phyloP scores from a whole-genome alignment of 2,329 filamentous ascomycete species.

The Fusarium anguioides region DNA sequence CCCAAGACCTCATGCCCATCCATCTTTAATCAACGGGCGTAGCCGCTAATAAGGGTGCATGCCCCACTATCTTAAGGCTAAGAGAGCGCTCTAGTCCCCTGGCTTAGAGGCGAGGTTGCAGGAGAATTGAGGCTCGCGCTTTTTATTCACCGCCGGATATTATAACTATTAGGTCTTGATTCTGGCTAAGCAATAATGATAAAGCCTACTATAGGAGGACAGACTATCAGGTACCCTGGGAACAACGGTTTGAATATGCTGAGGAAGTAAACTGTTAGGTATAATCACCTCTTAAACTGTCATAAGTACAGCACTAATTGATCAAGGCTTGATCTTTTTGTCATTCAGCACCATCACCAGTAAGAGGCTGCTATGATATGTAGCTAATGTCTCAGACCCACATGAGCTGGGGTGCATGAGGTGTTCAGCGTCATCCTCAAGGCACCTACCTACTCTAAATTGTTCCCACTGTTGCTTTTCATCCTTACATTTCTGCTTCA shows the following conservation, averaged over 20 bases:
- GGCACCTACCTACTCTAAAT: not conserved
- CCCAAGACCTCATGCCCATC: not conserved
- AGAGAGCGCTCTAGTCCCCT: not conserved
- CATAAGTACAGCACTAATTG: no score
- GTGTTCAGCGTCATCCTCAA: constrained; percentile 27
- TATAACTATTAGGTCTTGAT: no score
- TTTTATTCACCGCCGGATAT: not conserved
- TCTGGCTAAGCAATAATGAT: no score
- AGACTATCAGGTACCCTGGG: no score
- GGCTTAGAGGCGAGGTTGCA: not conserved
- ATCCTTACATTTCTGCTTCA: not conserved
- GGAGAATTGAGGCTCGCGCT: not conserved
- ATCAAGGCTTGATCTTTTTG: no score
- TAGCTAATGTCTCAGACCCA: not conserved
- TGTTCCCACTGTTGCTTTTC: constrained; percentile 7
- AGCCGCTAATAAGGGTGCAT: constrained; percentile 4
- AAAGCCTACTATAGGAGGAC: no score
- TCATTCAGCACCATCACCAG: no score
- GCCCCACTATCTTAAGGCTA: constrained; percentile 5
- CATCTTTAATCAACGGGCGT: constrained; percentile 5
- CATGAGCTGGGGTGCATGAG: constrained; percentile 21
- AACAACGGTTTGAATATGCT: no score
- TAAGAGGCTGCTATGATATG: no score
- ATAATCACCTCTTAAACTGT: no score
- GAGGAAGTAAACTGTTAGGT: no score